Evolutionary conservation across 1,284 basidiomycete genomes (phyloP), one percentile per base, ranked within the genome.

Genomic region (Gomphus bonarii): DNA sequence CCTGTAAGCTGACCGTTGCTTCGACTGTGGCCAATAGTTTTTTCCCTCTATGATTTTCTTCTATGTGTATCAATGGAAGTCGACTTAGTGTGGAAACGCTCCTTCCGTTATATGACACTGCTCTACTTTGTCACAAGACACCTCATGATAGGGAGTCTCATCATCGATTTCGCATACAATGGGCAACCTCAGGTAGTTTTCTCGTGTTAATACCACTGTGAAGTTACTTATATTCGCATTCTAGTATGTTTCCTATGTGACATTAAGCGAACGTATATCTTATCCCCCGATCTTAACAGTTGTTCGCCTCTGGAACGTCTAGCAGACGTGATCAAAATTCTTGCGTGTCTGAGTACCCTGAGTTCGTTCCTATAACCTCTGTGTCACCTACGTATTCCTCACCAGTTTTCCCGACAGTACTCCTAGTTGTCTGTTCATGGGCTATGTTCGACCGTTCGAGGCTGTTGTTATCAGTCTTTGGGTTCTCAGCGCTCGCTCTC

Each of bases 51-150:
- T 35, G 55, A 57, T n/a, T 57, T 38, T 25, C 16, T 57, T 35
- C 47, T 57, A 28, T 57, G 47, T 31, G 35, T 57, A 12, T 47
- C 55, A 38, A 18, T 33, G 12, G 55, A 57, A 43, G 43, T 57
- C 14, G 55, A 57, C 43, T 16, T 57, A 16, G 55, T 57, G 10
- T 57, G 55, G 55, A 31, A 16, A 22, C 55, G 55, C 35, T 30
- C 55, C 14, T 57, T 57, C 25, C 55, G 55, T n/a, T 57, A 50
- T 22, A 57, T 57, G 47, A 50, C 55, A 18, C 14, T 57, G 1
- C 25, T 57, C 25, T 57, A 57, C 40, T 57, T 57, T 35, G 43
- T 57, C 28, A 57, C 55, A 18, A 36, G 55, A 14, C 55, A 57
- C 43, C 36, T 57, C 18, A 57, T 57, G 55, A 36, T 57, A 16